Conservation (phyloP, 2,329 filamentous ascomycete species). For the Harringtonia lauricola region DNA sequence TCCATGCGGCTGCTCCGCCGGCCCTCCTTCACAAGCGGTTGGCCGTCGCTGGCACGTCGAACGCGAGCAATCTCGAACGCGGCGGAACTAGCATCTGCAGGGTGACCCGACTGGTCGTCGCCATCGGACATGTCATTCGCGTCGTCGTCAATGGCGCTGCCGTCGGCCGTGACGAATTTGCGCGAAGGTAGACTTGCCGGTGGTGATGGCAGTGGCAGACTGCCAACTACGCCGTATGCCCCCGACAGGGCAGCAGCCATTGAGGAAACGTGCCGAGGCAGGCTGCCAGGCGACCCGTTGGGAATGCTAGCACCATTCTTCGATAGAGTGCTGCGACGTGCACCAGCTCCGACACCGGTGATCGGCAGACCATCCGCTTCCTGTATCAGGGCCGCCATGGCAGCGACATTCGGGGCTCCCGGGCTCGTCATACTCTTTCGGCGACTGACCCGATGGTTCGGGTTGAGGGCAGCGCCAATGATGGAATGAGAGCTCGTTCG, state of each 20-base stretch:
- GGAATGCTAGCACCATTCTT: conserved; percentile 45
- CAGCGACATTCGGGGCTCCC: conserved; percentile 58
- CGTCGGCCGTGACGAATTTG: conserved; percentile 33
- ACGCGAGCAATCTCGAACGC: conserved; percentile 38
- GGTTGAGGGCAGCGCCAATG: conserved; percentile 55
- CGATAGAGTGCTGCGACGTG: conserved; percentile 58
- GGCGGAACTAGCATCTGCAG: conserved; percentile 29
- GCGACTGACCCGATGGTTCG: conserved; percentile 76
- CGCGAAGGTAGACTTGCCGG: conserved; percentile 58
- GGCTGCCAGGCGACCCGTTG: conserved; percentile 4
- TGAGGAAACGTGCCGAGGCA: conserved; percentile 2
- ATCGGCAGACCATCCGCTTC: conserved; percentile 49
- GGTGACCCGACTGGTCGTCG: conserved; percentile 17
- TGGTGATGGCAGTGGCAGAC: conserved; percentile 52
- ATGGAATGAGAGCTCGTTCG: conserved; percentile 76
- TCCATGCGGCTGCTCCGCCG: conserved; percentile 71
- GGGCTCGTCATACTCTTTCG: conserved; percentile 85
- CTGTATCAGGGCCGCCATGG: conserved; percentile 61
- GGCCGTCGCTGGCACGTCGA: conserved; percentile 72
- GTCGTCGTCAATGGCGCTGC: conserved; percentile 60
- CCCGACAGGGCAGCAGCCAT: conserved; percentile 7
- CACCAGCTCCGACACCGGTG: conserved; percentile 32
- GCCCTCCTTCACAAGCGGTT: conserved; percentile 69
- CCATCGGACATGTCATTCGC: conserved; percentile 48
- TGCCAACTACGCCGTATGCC: conserved; percentile 26